Evolutionary conservation across 345 rosid species (phyloP).

Genomic region (Gossypium sturtianum): DNA sequence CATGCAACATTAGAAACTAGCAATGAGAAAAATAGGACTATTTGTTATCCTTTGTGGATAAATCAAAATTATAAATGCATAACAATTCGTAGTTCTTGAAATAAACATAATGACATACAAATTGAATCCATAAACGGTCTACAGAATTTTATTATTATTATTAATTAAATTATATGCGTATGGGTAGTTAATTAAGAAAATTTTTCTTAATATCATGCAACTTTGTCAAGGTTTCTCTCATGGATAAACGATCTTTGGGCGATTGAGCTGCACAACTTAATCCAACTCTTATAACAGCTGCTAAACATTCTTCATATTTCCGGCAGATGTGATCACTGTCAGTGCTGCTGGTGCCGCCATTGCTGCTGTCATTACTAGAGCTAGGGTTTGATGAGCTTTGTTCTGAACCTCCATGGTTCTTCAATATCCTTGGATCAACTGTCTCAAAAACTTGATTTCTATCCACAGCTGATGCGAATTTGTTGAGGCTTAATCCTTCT

Average conservation of each 20-base stretch:
- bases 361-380: too few relatives aligned
- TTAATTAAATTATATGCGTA: too few relatives aligned
- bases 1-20: too few relatives aligned
- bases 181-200: neutral
- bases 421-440: neutral
- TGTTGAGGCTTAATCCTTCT: slow-evolving; percentile 7
- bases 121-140: too few relatives aligned
- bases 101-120: too few relatives aligned
- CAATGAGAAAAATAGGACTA: too few relatives aligned
- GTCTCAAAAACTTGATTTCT: neutral
- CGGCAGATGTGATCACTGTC: neutral
- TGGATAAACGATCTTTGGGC: slow-evolving; percentile 3
- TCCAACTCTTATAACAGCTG: neutral
- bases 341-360: neutral
- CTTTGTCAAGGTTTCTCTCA: neutral
- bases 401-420: neutral
- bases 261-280: slow-evolving; percentile 6
- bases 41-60: too few relatives aligned
- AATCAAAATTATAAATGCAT: too few relatives aligned
- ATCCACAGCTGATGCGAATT: neutral
- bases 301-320: slow-evolving; percentile 3
- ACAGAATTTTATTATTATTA: too few relatives aligned
- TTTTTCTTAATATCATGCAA: neutral
- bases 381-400: neutral
- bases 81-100: too few relatives aligned